A percentile compares a stretch with the other conserved stretches of the same genome.
phyloP scores from a whole-genome alignment of 257 asterid genomes.

The Scutellaria barbata region DNA sequence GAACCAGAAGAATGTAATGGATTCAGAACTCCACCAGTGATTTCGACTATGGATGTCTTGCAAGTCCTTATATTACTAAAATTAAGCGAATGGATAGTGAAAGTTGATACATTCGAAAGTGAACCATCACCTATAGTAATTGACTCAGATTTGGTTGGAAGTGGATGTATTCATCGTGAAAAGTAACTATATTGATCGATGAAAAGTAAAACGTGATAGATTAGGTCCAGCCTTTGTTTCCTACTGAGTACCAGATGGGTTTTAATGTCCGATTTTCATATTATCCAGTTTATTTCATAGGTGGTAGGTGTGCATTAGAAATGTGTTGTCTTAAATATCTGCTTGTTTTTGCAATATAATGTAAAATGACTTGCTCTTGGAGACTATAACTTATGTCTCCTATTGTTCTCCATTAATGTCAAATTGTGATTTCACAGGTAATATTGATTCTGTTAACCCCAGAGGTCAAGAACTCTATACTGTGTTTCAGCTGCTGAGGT shows the following conservation, averaged over 20 bases:
- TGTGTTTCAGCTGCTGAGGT: too few species aligned
- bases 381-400: background rate
- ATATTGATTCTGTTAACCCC: background rate
- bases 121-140: background rate
- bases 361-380: background rate
- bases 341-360: background rate
- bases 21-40: conserved; percentile 40
- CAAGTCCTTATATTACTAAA: background rate
- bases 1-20: conserved; percentile 14
- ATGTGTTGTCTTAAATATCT: background rate
- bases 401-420: background rate
- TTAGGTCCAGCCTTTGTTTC: conserved; percentile 2
- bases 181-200: background rate
- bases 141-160: conserved; percentile 9
- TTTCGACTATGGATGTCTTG: conserved; percentile 1
- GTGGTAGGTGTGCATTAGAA: background rate
- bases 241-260: background rate
- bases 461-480: too few species aligned
- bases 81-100: conserved; percentile 5
- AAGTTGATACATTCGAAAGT: background rate
- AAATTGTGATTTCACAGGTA: too few species aligned
- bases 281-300: background rate
- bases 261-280: background rate
- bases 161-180: conserved; percentile 6
- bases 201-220: conserved; percentile 25